These are phyloP conservation scores for Hymenoscyphus salicellus DNA, from an alignment of 2,329 filamentous ascomycete species.

Conservation along the genomic window DNA sequence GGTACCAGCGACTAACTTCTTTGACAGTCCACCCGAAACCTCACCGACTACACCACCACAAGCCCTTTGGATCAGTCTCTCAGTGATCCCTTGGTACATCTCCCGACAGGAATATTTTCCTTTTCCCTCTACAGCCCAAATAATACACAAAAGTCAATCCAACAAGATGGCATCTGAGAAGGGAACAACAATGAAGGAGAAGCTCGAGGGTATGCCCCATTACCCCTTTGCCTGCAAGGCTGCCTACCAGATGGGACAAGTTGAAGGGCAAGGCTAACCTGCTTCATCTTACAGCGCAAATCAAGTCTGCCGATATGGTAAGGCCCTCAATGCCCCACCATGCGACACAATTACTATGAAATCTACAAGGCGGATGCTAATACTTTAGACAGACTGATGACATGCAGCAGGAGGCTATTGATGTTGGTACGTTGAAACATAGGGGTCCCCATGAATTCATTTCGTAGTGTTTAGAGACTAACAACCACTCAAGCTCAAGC, in stretches of 20 bases:
- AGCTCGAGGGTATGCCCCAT: conserved; percentile 33
- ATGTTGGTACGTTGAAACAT: conserved; percentile 71
- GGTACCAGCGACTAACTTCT: neutral
- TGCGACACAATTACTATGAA: neutral
- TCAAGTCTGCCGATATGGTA: conserved; percentile 99
- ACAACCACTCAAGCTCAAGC: conserved; percentile 54
- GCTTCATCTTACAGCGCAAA: conserved; percentile 62
- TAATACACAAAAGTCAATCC: neutral
- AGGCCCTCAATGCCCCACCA: conserved; percentile 29
- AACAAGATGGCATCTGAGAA: conserved; percentile 32
- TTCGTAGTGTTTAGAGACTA: conserved; percentile 23
- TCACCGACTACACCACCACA: neutral
- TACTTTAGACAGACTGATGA: conserved; percentile 72
- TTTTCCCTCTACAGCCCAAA: neutral
- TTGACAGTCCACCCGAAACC: conserved; percentile 1
- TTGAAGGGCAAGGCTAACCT: conserved; percentile 17
- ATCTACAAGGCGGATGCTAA: neutral
- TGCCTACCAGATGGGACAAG: neutral
- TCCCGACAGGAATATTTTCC: neutral
- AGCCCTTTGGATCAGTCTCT: neutral
- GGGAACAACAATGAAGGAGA: conserved; percentile 26
- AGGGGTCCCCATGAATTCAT: neutral
- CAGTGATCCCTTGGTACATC: neutral
- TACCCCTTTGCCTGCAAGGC: neutral
- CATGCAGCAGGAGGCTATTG: conserved; percentile 93